A percentile compares a stretch with the other conserved stretches of the same genome.
Conservation (phyloP, 352 stramenopile genomes). For the Thraustochytrium striatum region DNA sequence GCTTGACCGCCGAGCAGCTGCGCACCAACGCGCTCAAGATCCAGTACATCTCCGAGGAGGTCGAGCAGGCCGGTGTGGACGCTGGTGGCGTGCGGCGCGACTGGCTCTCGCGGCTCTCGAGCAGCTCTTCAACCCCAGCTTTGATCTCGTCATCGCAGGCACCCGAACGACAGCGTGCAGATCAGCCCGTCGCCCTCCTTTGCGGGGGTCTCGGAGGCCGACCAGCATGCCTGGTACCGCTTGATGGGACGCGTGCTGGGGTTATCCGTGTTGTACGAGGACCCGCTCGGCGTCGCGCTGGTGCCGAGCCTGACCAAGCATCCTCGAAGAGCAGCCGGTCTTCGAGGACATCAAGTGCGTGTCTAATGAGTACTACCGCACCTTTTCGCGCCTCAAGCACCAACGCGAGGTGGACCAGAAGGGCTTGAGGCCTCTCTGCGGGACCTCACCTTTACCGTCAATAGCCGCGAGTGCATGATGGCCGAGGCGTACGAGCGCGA, state of each 20-base stretch:
- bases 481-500: constrained; percentile 29
- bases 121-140: constrained; percentile 30
- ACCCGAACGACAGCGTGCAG: constrained; percentile 44
- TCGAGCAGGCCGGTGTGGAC: constrained; percentile 38
- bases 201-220: neutral
- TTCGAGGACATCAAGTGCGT: constrained; percentile 30
- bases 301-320: constrained; percentile 30
- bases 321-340: constrained; percentile 33
- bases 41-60: constrained; percentile 18
- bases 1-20: neutral
- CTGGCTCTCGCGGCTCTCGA: constrained; percentile 15
- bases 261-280: constrained; percentile 24
- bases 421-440: constrained; percentile 20
- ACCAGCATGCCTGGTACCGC: constrained; percentile 35
- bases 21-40: constrained; percentile 40
- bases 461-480: constrained; percentile 35
- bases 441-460: constrained; percentile 40
- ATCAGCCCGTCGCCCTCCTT: neutral
- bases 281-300: constrained; percentile 27
- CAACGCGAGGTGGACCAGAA: neutral
- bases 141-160: constrained; percentile 35
- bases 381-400: constrained; percentile 21
- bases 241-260: constrained; percentile 21
- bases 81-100: constrained; percentile 32
- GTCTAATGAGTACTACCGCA: constrained; percentile 30